Percentiles rank a stretch among this genome's conserved stretches.
Conservation (phyloP, 2,329 filamentous ascomycete genomes). For the Sclerotinia sclerotiorum region DNA sequence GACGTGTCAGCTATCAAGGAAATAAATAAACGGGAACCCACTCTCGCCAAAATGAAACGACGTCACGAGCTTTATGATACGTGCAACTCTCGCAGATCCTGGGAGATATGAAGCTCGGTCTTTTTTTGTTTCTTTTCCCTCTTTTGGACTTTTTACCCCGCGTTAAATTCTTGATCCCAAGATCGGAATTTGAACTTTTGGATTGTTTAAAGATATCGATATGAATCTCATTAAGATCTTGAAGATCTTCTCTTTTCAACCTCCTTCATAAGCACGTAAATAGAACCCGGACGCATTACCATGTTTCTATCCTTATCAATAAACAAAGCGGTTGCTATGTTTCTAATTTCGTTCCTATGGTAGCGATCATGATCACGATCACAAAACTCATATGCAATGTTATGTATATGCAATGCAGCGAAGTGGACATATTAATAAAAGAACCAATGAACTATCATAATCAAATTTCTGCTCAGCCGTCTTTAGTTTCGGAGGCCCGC, state of each 20-base stretch:
- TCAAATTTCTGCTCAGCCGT: not conserved
- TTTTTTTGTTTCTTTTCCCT: not conserved
- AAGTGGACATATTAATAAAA: not conserved
- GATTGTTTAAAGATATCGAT: not conserved
- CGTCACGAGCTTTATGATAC: conserved; percentile 11
- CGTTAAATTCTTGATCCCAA: not conserved
- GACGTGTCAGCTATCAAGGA: conserved; percentile 3
- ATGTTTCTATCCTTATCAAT: not conserved
- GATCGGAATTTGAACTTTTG: not conserved
- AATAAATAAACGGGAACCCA: conserved; percentile 12
- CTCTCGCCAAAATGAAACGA: conserved; percentile 19
- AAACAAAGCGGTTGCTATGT: conserved; percentile 15
- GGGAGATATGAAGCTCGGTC: not conserved
- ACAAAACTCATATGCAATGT: not conserved
- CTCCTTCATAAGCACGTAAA: not conserved
- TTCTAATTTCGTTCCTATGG: conserved; percentile 1
- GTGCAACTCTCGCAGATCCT: not conserved
- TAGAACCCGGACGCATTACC: not conserved
- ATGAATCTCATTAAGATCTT: not conserved
- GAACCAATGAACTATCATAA: not conserved
- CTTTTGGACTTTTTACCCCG: conserved; percentile 2
- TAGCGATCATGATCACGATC: conserved; percentile 2
- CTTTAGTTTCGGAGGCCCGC: conserved; percentile 9
- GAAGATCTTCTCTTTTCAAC: not conserved
- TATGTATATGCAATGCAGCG: not conserved